phyloP scores from a whole-genome alignment of 2,329 filamentous ascomycete species.

The Claviceps cyperi region DNA sequence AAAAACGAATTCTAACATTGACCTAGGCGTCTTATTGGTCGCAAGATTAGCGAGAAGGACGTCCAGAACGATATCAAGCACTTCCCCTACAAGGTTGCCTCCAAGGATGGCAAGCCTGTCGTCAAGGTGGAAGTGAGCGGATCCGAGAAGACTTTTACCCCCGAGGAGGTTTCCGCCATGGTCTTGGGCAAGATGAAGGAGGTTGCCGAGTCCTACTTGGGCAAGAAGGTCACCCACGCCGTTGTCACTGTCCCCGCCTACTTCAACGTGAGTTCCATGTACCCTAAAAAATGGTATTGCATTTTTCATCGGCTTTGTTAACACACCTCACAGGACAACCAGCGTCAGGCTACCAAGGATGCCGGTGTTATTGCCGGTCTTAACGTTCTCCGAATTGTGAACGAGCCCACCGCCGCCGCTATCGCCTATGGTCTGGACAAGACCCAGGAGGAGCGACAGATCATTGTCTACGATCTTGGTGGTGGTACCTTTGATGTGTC shows the following conservation, averaged over 20 bases:
- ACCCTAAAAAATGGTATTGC: background rate
- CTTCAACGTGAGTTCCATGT: conserved; percentile 52
- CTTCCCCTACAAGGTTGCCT: conserved; percentile 89
- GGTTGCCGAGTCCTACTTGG: conserved; percentile 63
- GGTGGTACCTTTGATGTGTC: conserved; percentile 93
- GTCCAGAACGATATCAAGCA: conserved; percentile 93
- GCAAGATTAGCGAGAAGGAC: conserved; percentile 71
- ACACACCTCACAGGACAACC: conserved; percentile 48
- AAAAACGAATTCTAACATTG: background rate
- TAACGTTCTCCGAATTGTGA: conserved; percentile 90
- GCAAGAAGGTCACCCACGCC: conserved; percentile 72
- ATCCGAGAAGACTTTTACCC: conserved; percentile 57
- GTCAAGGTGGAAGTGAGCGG: conserved; percentile 60
- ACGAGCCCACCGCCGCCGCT: conserved; percentile 90
- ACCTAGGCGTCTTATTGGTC: conserved; percentile 64
- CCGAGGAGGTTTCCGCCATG: conserved; percentile 71
- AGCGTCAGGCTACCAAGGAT: conserved; percentile 94
- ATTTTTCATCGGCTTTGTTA: background rate
- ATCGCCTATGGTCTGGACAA: conserved; percentile 90
- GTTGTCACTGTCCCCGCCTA: conserved; percentile 93
- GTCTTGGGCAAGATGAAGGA: conserved; percentile 77
- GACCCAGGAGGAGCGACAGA: conserved; percentile 69
- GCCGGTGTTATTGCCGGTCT: conserved; percentile 83
- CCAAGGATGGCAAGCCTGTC: conserved; percentile 80
- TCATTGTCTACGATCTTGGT: conserved; percentile 87